Evolutionary conservation across 345 rosid species (phyloP).

Genomic region (Raphanus raphanistrum): DNA sequence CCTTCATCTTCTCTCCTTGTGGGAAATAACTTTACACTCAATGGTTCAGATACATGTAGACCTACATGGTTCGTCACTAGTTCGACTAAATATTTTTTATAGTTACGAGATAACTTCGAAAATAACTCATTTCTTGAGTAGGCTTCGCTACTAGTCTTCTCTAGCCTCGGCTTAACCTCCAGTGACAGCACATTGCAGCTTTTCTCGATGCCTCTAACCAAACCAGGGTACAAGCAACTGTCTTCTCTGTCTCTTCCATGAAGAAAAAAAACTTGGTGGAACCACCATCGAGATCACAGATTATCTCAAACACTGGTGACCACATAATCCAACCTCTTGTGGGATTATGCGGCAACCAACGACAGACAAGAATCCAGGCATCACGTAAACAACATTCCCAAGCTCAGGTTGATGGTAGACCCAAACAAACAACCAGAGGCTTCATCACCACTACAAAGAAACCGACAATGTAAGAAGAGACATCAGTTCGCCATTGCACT

Average conservation of each 20-base stretch:
- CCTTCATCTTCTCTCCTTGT: slow-evolving; percentile 49
- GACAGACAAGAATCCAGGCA: not conserved
- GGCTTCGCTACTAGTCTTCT: not conserved
- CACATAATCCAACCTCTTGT: not conserved
- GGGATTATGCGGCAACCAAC: not conserved
- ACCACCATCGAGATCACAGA: not conserved
- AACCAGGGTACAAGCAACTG: not conserved
- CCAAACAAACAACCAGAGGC: not conserved
- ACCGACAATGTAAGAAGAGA: not conserved
- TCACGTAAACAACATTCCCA: not conserved
- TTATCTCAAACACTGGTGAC: not conserved
- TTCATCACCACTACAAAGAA: not conserved
- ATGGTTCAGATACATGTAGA: slow-evolving; percentile 47
- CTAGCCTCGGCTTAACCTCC: not conserved
- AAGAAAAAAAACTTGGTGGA: not conserved
- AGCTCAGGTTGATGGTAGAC: not conserved
- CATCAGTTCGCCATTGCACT: not conserved
- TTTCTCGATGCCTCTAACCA: not conserved
- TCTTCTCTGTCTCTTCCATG: not conserved
- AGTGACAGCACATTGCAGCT: not conserved
- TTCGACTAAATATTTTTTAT: slow-evolving; percentile 36
- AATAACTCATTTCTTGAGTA: not conserved
- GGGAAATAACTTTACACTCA: slow-evolving; percentile 59
- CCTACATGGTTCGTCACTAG: slow-evolving; percentile 52
- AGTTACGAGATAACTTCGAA: not conserved